Percentiles rank a stretch among this genome's conserved stretches.
Conservation (phyloP, 257 asterid genomes). For the Jacaranda copaia region DNA sequence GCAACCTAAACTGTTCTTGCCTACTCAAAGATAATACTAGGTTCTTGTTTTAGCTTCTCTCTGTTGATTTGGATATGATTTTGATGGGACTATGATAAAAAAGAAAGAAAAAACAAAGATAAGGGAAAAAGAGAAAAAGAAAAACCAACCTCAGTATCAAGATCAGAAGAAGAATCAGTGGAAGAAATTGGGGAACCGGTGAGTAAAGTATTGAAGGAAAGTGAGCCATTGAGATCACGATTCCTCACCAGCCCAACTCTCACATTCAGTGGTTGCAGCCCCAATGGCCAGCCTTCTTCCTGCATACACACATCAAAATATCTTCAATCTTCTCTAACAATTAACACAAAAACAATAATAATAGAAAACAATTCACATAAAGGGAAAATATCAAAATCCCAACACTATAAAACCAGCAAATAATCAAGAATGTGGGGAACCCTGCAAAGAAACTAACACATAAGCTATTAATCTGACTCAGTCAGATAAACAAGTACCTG, state of each 20-base stretch:
- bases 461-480: not conserved
- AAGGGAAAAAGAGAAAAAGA: not conserved
- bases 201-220: slow-evolving; percentile 67
- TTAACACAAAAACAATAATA: not conserved
- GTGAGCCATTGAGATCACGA: slow-evolving; percentile 59
- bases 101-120: not conserved
- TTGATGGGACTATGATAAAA: too few relatives aligned
- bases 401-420: not conserved
- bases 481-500: slow-evolving; percentile 42
- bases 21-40: too few relatives aligned
- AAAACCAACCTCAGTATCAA: slow-evolving; percentile 67
- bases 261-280: slow-evolving; percentile 67
- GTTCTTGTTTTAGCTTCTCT: too few relatives aligned
- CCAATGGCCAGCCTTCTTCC: slow-evolving; percentile 90
- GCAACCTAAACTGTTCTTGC: too few relatives aligned
- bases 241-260: slow-evolving; percentile 57
- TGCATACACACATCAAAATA: slow-evolving; percentile 34
- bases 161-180: slow-evolving; percentile 72
- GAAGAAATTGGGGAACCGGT: slow-evolving; percentile 60
- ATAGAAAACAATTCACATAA: not conserved
- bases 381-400: slow-evolving; percentile 3
- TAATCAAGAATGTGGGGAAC: too few relatives aligned
- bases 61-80: too few relatives aligned
- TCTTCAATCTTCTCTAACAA: slow-evolving; percentile 9
- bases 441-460: not conserved